phyloP scores from a whole-genome alignment of 1,284 basidiomycete species.

The Cerrena zonata region DNA sequence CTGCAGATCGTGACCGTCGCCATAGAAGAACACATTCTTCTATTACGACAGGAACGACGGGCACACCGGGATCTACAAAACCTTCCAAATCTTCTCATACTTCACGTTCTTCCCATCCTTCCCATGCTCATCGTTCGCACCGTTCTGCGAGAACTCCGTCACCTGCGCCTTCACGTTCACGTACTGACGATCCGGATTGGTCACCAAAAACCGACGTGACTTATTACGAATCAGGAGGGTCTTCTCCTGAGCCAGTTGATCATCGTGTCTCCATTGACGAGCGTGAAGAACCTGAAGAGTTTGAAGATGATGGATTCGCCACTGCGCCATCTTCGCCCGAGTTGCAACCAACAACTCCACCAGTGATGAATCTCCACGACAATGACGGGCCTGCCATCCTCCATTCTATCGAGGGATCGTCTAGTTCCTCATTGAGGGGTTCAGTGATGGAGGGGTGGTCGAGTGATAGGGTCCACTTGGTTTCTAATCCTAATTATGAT shows the following conservation, averaged over 20 bases:
- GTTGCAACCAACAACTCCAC: neutral
- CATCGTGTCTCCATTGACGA: neutral
- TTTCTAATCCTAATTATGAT: neutral
- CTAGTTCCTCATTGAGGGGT: too few relatives aligned
- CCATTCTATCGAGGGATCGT: slow-evolving; percentile 1
- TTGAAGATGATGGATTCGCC: neutral
- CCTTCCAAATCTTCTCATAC: neutral
- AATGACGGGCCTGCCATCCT: neutral
- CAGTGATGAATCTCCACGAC: slow-evolving; percentile 2
- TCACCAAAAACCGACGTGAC: slow-evolving; percentile 7
- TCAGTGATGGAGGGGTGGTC: too few relatives aligned
- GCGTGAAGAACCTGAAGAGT: neutral
- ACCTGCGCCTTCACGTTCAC: neutral
- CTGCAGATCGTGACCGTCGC: neutral
- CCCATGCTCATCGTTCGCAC: neutral
- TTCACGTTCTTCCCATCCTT: neutral
- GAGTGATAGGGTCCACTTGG: neutral
- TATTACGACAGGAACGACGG: neutral
- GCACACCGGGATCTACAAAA: neutral
- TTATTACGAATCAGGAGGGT: slow-evolving; percentile 2
- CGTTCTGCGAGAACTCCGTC: neutral
- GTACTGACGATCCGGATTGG: neutral
- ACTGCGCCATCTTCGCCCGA: slow-evolving; percentile 2
- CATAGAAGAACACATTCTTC: neutral
- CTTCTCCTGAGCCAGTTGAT: neutral